Evolutionary conservation across 2,329 filamentous ascomycete species (phyloP), one percentile per base, ranked within the genome.

Genomic region (Cryphonectria radicalis): DNA sequence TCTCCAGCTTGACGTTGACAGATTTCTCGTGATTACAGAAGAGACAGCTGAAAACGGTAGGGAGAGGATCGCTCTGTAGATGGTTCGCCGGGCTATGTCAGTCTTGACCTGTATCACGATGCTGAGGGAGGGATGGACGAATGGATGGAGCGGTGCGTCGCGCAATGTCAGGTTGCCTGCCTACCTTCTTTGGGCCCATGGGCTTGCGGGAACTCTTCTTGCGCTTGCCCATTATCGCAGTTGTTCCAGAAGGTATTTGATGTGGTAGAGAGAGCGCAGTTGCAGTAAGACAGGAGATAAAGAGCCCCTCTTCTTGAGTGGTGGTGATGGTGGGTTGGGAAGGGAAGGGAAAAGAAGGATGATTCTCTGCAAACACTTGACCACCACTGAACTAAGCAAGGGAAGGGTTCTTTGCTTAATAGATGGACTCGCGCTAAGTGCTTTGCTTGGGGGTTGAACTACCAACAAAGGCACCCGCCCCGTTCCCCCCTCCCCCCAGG

Each of bases 1-100:
- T 97, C 80, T 99, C 94, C 66, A 99, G 87, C 82, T 97, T 96
- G 76, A 98, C 93, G 40, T 90, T 88, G 67, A 99, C 93, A 0
- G 95, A 93, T 75, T 94, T 96, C 80, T 98, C 96, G 83, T 98
- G 95, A 81, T 98, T 98, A 87, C 96, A 99, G 84, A 99, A 99
- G 63, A 99, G 90, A 80, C 96, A 99, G 70, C 95, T 93, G 82
- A 99, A 99, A n/a, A 90, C 89, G 3, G 93, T 95, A 4, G 92
- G 87, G 25, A 96, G 87, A 57, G 90, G 88, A 76, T 95, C 92
- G 80, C 88, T 83, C 90, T 92, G 28, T 19, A 50, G 46, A 17
- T 53, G 17, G 35, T 17, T 8, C 13, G 57, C 50, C 28, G 28
- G 37, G 25, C n/a, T 53, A 8, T 40, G 28, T 73, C 55, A 71